Percentiles rank a stretch among this genome's conserved stretches.
These are phyloP conservation scores for Allium cepa DNA, from an alignment of 106 monocot species.

Conservation along the genomic window DNA sequence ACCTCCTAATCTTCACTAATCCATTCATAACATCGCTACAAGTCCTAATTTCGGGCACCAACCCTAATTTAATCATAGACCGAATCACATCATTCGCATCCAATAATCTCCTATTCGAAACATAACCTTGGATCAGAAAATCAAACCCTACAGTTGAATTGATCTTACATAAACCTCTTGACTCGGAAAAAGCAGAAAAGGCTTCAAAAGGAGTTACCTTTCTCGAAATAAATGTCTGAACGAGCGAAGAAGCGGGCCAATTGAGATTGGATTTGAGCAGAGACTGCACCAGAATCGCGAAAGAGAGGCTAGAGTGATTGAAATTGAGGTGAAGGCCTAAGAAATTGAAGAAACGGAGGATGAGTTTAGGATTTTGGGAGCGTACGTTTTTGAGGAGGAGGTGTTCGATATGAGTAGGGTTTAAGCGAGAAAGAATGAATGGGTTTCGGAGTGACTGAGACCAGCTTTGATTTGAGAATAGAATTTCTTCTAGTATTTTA, in stretches of 20 bases:
- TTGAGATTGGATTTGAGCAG: constrained; percentile 31
- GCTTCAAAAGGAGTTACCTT: constrained; percentile 13
- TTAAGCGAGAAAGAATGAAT: constrained; percentile 42
- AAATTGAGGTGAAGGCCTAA: constrained; percentile 52
- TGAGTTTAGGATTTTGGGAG: constrained; percentile 27
- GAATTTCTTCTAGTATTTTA: constrained; percentile 41
- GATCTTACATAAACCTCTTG: constrained; percentile 5
- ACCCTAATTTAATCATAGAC: constrained; percentile 4
- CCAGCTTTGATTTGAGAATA: constrained; percentile 49
- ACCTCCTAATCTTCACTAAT: constrained; percentile 33
- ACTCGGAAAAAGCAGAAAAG: constrained; percentile 9
- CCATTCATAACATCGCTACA: constrained; percentile 52
- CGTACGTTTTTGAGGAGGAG: constrained; percentile 30
- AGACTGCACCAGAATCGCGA: constrained; percentile 41
- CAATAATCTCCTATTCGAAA: constrained; percentile 10
- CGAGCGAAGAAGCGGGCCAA: constrained; percentile 51
- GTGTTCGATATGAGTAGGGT: constrained; percentile 49
- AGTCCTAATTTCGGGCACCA: constrained; percentile 29
- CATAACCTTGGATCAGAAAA: constrained; percentile 29
- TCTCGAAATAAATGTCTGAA: constrained; percentile 39
- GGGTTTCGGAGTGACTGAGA: constrained; percentile 38
- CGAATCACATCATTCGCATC: constrained; percentile 34
- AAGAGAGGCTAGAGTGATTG: constrained; percentile 47
- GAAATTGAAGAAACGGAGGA: constrained; percentile 72
- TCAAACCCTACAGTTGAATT: constrained; percentile 13